Evolutionary conservation across 169 alveolate genomes (phyloP), one percentile per base, ranked within the genome.

Genomic region (Cryptosporidium viatorum): DNA sequence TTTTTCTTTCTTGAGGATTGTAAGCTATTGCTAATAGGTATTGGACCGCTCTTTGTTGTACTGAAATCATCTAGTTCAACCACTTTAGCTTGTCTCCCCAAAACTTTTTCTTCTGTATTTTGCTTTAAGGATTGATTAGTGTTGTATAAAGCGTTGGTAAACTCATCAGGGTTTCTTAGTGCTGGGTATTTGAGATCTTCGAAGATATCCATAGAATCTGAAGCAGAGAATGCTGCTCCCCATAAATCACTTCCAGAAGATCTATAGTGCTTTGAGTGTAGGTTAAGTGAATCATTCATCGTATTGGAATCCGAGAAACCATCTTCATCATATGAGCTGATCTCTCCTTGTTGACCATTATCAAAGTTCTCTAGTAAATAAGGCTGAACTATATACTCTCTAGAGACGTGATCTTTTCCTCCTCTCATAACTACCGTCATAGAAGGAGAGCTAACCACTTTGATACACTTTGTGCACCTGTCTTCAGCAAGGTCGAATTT

Each of bases 401-500:
- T 80, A 31, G 73, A 62, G 37, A 43, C 14, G 26, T 41, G 48
- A 33, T 80, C 74, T 35, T n/a, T 33, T 0, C 89, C 89, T 37
- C 80, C 73, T 41, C 89, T 80, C 70, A 80, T 59, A 16, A 80
- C 89, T 18, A 80, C 89, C 3, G 89, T 80, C 50, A 80, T 80
- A 3, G 89, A 80, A 1, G 89, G 74, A 12, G 89, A 80, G 16
- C 80, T 62, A 2, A 80, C 89, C 0, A 80, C 89, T 21, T 80
- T 59, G 23, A 80, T 80, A 14, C 65, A 62, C 48, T 62, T 80
- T 26, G 71, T 80, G 55, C 89, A 80, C 26, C 89, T 80, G 21
- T 65, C 89, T 48, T 80, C 89, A 41, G 89, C 89, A 9, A 80
- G 80, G 6, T 80, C 89, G 52, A 80, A 65, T 37, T 80, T 50